Percentiles rank a stretch among this genome's conserved stretches.
phyloP scores from a whole-genome alignment of 768 basidiomycete genomes.

The Tricholoma saponaceum region DNA sequence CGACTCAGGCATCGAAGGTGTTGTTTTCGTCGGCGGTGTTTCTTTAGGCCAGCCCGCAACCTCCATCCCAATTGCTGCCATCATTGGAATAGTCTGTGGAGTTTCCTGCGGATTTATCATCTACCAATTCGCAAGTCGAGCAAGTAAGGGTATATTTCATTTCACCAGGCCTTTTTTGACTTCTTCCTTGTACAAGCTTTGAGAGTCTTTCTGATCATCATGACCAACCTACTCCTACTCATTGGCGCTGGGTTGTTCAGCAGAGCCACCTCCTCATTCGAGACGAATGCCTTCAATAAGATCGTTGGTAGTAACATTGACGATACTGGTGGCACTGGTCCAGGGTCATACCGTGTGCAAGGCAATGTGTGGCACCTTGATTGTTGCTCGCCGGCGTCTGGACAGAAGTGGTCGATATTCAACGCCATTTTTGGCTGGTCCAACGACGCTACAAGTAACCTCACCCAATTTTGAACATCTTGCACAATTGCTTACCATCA shows the following conservation, averaged over 20 bases:
- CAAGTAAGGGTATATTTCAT: conserved; percentile 40
- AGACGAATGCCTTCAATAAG: conserved; percentile 60
- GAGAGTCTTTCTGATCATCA: conserved; percentile 82
- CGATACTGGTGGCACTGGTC: conserved; percentile 66
- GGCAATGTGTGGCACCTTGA: conserved; percentile 88
- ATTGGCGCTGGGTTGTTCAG: conserved; percentile 94
- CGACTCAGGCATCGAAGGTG: conserved; percentile 71
- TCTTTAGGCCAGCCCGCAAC: conserved; percentile 78
- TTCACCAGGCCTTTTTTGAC: neutral
- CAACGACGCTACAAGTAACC: conserved; percentile 70
- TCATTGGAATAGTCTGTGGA: conserved; percentile 80
- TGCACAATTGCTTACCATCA: neutral
- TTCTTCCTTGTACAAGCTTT: conserved; percentile 44
- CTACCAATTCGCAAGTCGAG: conserved; percentile 74
- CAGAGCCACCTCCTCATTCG: conserved; percentile 68
- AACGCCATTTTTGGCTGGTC: conserved; percentile 85
- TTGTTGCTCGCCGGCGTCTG: conserved; percentile 69
- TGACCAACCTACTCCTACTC: conserved; percentile 89
- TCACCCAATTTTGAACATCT: neutral
- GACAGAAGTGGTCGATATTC: conserved; percentile 77
- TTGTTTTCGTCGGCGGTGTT: conserved; percentile 92
- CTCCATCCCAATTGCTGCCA: conserved; percentile 87
- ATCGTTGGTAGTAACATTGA: conserved; percentile 74
- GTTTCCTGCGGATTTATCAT: conserved; percentile 69
- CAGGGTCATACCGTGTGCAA: conserved; percentile 77